phyloP scores from a whole-genome alignment of 164 flowering plant species.

The Magnolia sinica region DNA sequence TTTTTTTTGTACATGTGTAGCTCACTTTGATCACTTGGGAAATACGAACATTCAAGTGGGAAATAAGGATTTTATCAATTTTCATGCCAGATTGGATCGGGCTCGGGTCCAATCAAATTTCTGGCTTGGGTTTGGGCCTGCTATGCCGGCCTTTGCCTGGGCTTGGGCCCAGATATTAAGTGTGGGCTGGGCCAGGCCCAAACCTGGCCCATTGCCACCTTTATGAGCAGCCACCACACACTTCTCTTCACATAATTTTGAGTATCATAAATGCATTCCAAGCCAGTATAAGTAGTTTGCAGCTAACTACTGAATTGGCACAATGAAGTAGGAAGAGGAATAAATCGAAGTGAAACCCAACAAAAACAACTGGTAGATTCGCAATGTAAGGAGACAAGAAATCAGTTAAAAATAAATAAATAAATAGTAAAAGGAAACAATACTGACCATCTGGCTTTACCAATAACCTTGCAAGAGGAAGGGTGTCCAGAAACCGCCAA shows the following conservation, averaged over 20 bases:
- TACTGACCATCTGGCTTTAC: conserved; percentile 56
- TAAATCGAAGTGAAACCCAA: neutral
- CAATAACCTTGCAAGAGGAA: conserved; percentile 58
- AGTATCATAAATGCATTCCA: neutral
- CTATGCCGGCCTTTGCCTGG: no score
- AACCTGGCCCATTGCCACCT: no score
- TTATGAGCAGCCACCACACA: no score
- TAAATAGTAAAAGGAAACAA: conserved; percentile 10
- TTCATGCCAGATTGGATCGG: no score
- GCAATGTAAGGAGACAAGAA: neutral
- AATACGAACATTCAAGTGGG: no score
- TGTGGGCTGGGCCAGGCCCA: no score
- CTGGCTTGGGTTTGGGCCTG: no score
- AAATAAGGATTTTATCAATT: no score
- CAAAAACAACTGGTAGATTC: neutral
- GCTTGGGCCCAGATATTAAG: no score
- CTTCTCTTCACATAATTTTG: neutral
- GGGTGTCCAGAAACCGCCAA: conserved; percentile 76
- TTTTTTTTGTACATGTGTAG: no score
- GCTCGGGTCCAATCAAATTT: no score
- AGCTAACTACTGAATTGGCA: neutral
- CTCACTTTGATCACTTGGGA: no score
- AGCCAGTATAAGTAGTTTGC: neutral
- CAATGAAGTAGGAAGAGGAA: neutral
- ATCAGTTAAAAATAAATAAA: neutral